Base-by-base conservation (phyloP, 495 filamentous ascomycete genomes). In the Parathielavia appendiculata region DNA sequence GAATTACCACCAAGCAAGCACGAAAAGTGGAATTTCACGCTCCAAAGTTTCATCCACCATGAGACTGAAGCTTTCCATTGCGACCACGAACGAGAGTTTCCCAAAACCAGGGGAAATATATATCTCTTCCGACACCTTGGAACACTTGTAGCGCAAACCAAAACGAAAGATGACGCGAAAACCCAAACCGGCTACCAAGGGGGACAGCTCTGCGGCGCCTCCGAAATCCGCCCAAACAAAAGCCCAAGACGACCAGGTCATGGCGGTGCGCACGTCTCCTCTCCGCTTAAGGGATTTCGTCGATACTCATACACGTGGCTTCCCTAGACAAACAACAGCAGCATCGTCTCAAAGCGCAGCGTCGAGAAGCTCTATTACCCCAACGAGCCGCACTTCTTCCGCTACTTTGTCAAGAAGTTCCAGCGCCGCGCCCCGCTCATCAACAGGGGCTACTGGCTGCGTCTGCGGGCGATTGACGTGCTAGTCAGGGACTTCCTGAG, bases 341-440 rank as follows among this genome's bases (percentile, higher is more conserved):
- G 87, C 63, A 95, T 96, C 64, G 85, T 90, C 40, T 95, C 89
- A 26, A 96, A 96, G 69, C 80, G 90, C 58, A 91, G 88, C 63
- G 90, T 96, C 32, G 90, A 95, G 67, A 83, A 84, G 63, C 78
- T 93, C 19, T 96, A 96, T 71, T 86, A 86, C 62, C 70, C 80
- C 16, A 71, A 82, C 54, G 79, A 92, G 60, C 81, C 86, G 19
- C 85, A 91, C 66, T 95, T 90, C 76, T 91, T 93, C 62, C 85
- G 87, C 14, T 84, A 86, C 66, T 96, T 96, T 69, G 89, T 95
- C 30, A 84, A 83, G 65, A 95, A 92, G 70, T 86, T 87, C 49
- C 83, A 87, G 72, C 77, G 89, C 55, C 78, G 91, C 23, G 81
- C 89, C 17, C 92, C 92, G 5, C 73, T 95, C 22, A 93, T 95